A percentile compares a stretch with the other conserved stretches of the same genome.
phyloP scores from a whole-genome alignment of 805 yeast species.

The Candida yuanshanica region DNA sequence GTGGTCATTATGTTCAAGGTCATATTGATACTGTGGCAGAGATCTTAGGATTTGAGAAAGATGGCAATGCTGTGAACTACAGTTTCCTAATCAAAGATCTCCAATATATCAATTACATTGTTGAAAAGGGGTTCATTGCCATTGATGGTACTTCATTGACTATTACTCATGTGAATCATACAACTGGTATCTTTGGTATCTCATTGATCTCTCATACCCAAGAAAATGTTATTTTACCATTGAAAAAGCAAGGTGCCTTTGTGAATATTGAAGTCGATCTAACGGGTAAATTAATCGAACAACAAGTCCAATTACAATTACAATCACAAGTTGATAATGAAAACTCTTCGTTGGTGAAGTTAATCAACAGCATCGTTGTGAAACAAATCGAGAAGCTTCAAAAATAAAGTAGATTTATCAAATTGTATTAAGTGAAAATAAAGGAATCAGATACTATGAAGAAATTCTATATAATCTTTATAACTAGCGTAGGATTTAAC shows the following conservation, averaged over 20 bases:
- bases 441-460: background rate
- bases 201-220: conserved; percentile 94
- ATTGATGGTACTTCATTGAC: conserved; percentile 93
- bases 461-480: conserved; percentile 29
- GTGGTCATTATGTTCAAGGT: conserved; percentile 98
- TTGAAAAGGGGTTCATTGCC: conserved; percentile 91
- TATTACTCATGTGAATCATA: conserved; percentile 69
- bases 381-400: conserved; percentile 26
- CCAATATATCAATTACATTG: conserved; percentile 62
- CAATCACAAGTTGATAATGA: conserved; percentile 46
- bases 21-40: conserved; percentile 88
- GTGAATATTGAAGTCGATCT: conserved; percentile 95
- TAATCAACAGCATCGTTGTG: conserved; percentile 45
- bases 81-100: conserved; percentile 67
- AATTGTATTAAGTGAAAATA: background rate
- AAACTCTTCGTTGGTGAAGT: conserved; percentile 42
- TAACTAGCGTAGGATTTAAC: conserved; percentile 38
- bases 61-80: conserved; percentile 72
- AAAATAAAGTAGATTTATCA: background rate
- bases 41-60: conserved; percentile 48
- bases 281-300: conserved; percentile 86
- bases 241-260: conserved; percentile 50
- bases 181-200: conserved; percentile 55
- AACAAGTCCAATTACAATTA: conserved; percentile 64
- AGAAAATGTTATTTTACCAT: conserved; percentile 66